These are phyloP conservation scores for Leccinum broughii DNA, from an alignment of 768 basidiomycete species.

Conservation along the genomic window DNA sequence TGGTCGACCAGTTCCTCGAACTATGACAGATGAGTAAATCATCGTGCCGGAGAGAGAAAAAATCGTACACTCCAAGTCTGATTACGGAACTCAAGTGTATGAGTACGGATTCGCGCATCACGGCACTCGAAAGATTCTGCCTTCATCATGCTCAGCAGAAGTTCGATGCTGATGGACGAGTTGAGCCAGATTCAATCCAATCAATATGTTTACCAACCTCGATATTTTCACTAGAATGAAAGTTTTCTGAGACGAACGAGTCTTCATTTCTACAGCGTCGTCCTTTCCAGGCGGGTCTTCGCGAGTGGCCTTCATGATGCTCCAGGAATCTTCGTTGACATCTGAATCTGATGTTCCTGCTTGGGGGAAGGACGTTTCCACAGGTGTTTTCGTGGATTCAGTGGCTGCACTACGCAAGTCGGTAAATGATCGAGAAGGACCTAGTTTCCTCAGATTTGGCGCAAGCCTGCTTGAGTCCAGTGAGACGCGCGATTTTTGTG, in stretches of 20 bases:
- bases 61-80: slow-evolving; percentile 76
- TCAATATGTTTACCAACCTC: slow-evolving; percentile 43
- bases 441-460: slow-evolving; percentile 52
- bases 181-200: slow-evolving; percentile 20
- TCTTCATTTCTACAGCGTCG: slow-evolving; percentile 81
- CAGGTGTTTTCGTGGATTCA: slow-evolving; percentile 29
- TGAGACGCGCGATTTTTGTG: slow-evolving; percentile 34
- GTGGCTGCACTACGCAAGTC: slow-evolving; percentile 55
- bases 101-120: slow-evolving; percentile 76
- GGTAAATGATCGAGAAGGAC: slow-evolving; percentile 67
- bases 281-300: slow-evolving; percentile 34
- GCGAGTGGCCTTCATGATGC: slow-evolving; percentile 18
- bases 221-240: slow-evolving; percentile 79
- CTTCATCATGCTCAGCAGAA: slow-evolving; percentile 77
- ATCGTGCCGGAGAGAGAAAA: slow-evolving; percentile 5
- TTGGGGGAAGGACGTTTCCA: slow-evolving; percentile 12
- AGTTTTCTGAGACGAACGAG: slow-evolving; percentile 77
- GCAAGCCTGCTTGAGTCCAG: slow-evolving; percentile 35
- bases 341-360: slow-evolving; percentile 18
- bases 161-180: slow-evolving; percentile 50
- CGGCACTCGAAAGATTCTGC: slow-evolving; percentile 84
- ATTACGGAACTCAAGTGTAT: slow-evolving; percentile 78
- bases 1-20: slow-evolving; percentile 80
- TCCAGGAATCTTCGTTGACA: slow-evolving; percentile 23
- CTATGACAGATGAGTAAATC: slow-evolving; percentile 35